Evolutionary conservation across 176 grass and related monocot species (phyloP), one percentile per base, ranked within the genome.

Genomic region (Dactylis glomerata): DNA sequence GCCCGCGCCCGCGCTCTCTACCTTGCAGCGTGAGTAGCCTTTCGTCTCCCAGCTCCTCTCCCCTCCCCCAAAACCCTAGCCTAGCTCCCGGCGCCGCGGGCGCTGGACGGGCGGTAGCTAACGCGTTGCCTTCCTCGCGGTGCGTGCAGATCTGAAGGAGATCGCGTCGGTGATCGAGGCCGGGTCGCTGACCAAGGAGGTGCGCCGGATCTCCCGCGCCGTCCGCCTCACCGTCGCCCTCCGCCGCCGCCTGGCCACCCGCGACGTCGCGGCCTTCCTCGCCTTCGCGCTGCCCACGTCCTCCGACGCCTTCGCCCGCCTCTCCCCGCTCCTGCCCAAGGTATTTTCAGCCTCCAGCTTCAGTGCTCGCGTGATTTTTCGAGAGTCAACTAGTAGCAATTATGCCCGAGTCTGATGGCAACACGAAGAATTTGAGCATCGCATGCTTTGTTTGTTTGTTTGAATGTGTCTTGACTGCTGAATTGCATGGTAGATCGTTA

Each of bases 171-270:
- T 92, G 81, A 85, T 96, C 73, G 93, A 96, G 72, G 87, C 84
- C 0, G 91, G 93, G 45, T 87, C 91, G 15, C 81, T 92, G 64
- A 75, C 75, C 82, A 94, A 94, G 83, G 94, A 97, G 91, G 92
- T 85, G 14, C 91, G 87, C 54, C 89, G 91, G 65, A 92, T 97
- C 87, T 84, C 87, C 47, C 94, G 89, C 20, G 89, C 94, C 2
- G 76, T 97, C 28, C 89, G 92, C 58, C 89, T 88, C 41, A 94
- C 94, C 49, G 68, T 97, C 77, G 83, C 89, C 82, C 68, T 97
- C 5, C 92, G 89, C 79, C 92, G 89, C 71, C 82, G 87, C 79
- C 89, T 97, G 31, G 79, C 51, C 59, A 73, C 49, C 33, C 69
- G 66, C n/a, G 77, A 91, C 13, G 63, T 97, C 6, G 59, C 85